phyloP scores from a whole-genome alignment of 257 asterid species.

The Solanum bukasovii region DNA sequence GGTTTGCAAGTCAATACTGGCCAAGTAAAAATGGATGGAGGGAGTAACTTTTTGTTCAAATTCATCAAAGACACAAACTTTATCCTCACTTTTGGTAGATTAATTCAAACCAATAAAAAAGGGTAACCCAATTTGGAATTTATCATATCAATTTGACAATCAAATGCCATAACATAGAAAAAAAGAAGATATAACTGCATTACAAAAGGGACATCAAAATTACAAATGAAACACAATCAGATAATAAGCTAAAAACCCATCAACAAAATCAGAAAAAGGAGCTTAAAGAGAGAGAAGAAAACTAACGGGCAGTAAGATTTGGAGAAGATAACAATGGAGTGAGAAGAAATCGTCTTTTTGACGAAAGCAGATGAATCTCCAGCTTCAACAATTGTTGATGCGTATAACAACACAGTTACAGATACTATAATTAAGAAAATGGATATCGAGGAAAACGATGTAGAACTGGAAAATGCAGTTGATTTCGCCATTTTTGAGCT shows the following conservation, averaged over 20 bases:
- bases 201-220: background rate
- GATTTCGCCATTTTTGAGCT: conserved; percentile 9
- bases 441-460: background rate
- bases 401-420: background rate
- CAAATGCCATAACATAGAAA: background rate
- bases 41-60: background rate
- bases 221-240: background rate
- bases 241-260: background rate
- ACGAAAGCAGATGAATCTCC: conserved; percentile 26
- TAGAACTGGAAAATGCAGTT: background rate
- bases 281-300: background rate
- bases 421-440: background rate
- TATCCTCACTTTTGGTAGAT: background rate
- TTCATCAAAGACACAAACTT: background rate
- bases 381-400: background rate
- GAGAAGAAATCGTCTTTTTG: conserved; percentile 55
- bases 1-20: too few species aligned
- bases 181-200: background rate
- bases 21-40: background rate
- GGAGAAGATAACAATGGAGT: conserved; percentile 71
- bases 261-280: background rate
- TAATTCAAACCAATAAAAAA: background rate
- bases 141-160: background rate
- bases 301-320: conserved; percentile 85
- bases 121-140: background rate